Evolutionary conservation across 352 stramenopile genomes (phyloP), one percentile per base, ranked within the genome.

Genomic region (Globisporangium canariense): DNA sequence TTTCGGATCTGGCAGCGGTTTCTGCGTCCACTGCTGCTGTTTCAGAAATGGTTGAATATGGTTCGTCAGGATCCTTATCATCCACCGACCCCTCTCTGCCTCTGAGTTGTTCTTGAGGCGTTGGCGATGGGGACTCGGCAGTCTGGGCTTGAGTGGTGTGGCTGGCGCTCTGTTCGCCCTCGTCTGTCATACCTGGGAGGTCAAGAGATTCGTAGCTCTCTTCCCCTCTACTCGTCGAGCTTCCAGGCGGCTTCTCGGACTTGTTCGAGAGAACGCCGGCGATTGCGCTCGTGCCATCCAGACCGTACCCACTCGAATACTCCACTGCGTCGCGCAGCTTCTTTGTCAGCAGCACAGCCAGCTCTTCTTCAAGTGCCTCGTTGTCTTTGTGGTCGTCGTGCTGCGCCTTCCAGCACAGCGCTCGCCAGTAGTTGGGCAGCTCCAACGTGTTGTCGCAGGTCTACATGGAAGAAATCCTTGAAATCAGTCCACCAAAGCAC

Each of bases 371-470:
- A 16, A 89, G 62, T 30, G 58, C 8, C 22, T 52, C 52, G 30
- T 60, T 80, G 6, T 62, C 58, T 22, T 62, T 54, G 4, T 67
- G 47, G 20, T 77, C 69, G 13, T 81, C 66, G 16, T 77, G 75
- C 0, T 76, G 47, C 16, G 68, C 47, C 52, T 74, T 76, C 81
- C 74, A 90, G 63, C 80, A 88, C 6, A 90, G 54, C 10, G 79
- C 81, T 49, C 79, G 84, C 81, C 83, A 92, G 60, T 90, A 92
- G 70, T 92, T 68, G 9, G 81, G 81, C 10, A 92, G 72, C 58
- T 92, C 81, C 10, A 92, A 53, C 9, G 76, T 89, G 56, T 92
- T 92, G 62, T 92, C 81, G 46, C 81, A 92, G 7, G 83, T 92
- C 83, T 91, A 49, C 2, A 60, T 2, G 54, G 22, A 18, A 32